Evolutionary conservation across 106 monocot genomes (phyloP).

Genomic region (Iris macrosiphon): DNA sequence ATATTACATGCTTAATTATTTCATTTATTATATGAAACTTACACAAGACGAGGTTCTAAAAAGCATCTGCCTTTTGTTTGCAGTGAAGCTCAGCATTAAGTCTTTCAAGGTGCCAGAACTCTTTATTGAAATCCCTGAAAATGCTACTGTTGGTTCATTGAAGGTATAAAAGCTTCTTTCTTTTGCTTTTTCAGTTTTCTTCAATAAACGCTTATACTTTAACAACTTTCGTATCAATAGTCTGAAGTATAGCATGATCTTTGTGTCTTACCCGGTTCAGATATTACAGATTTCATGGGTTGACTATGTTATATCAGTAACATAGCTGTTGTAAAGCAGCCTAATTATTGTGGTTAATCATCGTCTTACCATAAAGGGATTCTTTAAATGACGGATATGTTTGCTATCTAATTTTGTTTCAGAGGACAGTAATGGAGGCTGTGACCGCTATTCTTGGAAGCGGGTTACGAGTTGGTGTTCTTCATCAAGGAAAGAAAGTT

Average conservation of each 20-base stretch:
- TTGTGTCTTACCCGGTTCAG: background rate
- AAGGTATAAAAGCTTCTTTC: slow-evolving; percentile 25
- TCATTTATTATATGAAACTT: background rate
- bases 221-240: too few relatives aligned
- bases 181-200: background rate
- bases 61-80: background rate
- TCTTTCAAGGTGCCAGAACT: slow-evolving; percentile 56
- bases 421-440: slow-evolving; percentile 34
- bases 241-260: background rate
- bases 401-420: background rate
- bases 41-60: too few relatives aligned
- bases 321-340: too few relatives aligned
- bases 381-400: too few relatives aligned
- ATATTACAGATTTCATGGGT: background rate
- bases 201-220: too few relatives aligned
- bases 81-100: slow-evolving; percentile 49
- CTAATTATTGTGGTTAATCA: too few relatives aligned
- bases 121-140: slow-evolving; percentile 47
- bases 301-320: background rate
- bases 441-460: slow-evolving; percentile 34
- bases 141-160: slow-evolving; percentile 40
- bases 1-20: background rate
- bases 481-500: slow-evolving; percentile 45
- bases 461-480: slow-evolving; percentile 39
- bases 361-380: too few relatives aligned